phyloP scores from a whole-genome alignment of 2,329 filamentous ascomycete species.

The Chrysosporium queenslandicum region DNA sequence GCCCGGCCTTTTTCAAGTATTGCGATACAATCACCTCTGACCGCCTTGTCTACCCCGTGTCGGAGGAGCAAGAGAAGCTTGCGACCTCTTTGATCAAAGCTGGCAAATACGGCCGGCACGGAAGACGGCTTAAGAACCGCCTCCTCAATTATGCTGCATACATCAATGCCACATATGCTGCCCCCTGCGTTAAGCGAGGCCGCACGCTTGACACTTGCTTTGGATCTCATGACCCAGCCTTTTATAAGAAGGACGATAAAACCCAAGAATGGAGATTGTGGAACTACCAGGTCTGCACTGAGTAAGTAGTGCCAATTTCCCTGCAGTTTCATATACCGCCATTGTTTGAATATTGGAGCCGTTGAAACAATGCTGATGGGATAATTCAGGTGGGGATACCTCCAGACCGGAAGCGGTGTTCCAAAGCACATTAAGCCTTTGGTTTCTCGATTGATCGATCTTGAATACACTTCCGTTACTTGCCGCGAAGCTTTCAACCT shows the following conservation, averaged over 20 bases:
- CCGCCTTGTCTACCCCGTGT: constrained; percentile 36
- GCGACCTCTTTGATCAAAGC: constrained; percentile 40
- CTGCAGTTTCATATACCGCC: neutral
- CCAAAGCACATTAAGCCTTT: constrained; percentile 56
- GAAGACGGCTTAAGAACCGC: constrained; percentile 37
- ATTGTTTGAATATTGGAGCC: no score
- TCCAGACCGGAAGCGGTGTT: constrained; percentile 61
- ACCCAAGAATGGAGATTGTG: constrained; percentile 42
- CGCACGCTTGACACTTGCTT: constrained; percentile 45
- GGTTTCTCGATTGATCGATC: constrained; percentile 58
- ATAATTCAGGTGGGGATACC: constrained; percentile 58
- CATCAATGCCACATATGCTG: constrained; percentile 38
- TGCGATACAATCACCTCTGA: constrained; percentile 47
- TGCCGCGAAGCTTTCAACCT: constrained; percentile 64
- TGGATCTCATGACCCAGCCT: constrained; percentile 39
- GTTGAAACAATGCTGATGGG: neutral
- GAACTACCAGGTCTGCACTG: constrained; percentile 49
- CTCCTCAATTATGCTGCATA: constrained; percentile 51
- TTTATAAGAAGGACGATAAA: constrained; percentile 39
- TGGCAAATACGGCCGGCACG: constrained; percentile 40
- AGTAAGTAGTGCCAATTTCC: constrained; percentile 21
- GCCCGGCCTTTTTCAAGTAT: constrained; percentile 42
- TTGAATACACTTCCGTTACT: constrained; percentile 52
- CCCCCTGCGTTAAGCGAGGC: constrained; percentile 29
- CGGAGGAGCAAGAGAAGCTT: constrained; percentile 28